Base-by-base conservation (phyloP, 2,329 filamentous ascomycete genomes). In the Nigrospora oryzae region DNA sequence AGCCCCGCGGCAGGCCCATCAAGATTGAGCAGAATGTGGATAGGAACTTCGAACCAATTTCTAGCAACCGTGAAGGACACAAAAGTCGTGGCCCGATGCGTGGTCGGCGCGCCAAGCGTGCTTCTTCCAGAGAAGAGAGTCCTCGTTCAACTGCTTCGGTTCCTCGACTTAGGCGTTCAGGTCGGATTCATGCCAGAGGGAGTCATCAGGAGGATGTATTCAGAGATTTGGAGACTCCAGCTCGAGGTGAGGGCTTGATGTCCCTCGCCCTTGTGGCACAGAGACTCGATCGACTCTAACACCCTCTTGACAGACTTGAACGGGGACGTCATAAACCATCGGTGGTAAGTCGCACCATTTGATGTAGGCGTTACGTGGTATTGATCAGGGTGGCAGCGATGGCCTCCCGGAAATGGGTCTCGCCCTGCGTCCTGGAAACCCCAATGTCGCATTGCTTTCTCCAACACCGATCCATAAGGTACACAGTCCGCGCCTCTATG, bases 351-450 rank as follows among this genome's bases (percentile, higher is more conserved):
- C 16, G 12, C 30, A 12, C 15, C 19, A 5, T 12, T 10, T 10
- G 23, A 28, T 28, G 7, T 28, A 7, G 5, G 5, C 23, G 8
- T 7, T 10, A 28, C 23, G 23, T 28, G 23, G 23, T 28, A 28
- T 7, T 28, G 23, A 28, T 28, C 4, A 7, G 23, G 23, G 33
- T 39, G 56, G 57, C 19, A 59, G 57, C 49, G 57, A 64, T 16
- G 58, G 54, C 15, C 52, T 69, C 32, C 64, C 23, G 8, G 23
- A 10, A 28, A 4, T 65, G 16, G 56, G 60, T 5, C 56, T 70
- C 15, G 63, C 63, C 36, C 52, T 66, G 17, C 53, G 58, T 47
- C 55, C 58, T 32, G 59, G 66, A 11, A 65, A 68, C 41, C 61
- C 67, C 14, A 69, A 64, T 46, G 50, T 67, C 31, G 54, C 54